Evolutionary conservation across 1,284 basidiomycete genomes (phyloP), one percentile per base, ranked within the genome.

Genomic region (Xerocomus amazonicus): DNA sequence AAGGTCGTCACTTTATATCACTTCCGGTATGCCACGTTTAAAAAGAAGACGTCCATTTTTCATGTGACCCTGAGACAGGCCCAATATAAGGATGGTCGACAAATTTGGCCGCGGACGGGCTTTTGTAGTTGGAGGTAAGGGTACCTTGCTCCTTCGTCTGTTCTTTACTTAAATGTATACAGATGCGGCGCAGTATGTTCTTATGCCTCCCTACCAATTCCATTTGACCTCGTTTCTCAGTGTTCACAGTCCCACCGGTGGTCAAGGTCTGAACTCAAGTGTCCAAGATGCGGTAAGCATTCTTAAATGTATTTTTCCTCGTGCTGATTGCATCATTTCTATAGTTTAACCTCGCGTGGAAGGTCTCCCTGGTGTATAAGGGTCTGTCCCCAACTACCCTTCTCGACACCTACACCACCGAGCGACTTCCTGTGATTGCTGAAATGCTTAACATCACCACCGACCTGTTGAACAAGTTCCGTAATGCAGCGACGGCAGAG

Each of bases 341-440:
- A 34, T 27, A 70, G 70, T 61, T 69, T 46, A 77, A 75, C 48
- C 56, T 75, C 3, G 67, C 58, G 0, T 76, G 73, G 74, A 76
- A 77, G 43, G 47, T 75, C 23, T 61, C 70, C 6, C 55, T 73
- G 8, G 71, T 72, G 27, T 47, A 65, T 29, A 70, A 71, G 29
- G 62, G 62, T 3, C 52, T 67, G 27, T 59, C 74, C 4, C 56
- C 66, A 0, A 17, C 36, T 1, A 53, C 59, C 2, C 61, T 75
- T 14, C 63, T 75, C 2, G 58, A 65, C 3, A 65, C 71, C 0
- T 72, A 73, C 48, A 61, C 58, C 14, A 23, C 56, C 4, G 73
- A 73, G 40, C 73, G 71, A 16, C 48, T 68, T 9, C 73, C 71
- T 0, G 68, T 74, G 9, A 66, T 74, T 31, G 63, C 67, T 0